phyloP scores from a whole-genome alignment of 306 rosid species.

The Trifolium dubium region DNA sequence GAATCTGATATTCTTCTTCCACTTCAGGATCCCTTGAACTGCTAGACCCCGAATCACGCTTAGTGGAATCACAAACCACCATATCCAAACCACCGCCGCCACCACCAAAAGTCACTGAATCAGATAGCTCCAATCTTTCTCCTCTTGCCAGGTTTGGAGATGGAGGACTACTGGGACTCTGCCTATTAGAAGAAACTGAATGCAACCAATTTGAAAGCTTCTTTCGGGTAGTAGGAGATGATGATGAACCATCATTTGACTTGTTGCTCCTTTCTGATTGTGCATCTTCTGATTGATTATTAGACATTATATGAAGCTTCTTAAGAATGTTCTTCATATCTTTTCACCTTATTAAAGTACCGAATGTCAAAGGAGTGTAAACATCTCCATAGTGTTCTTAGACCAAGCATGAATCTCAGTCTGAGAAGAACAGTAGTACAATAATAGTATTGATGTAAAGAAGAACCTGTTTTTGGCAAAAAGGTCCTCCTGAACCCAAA shows the following conservation, averaged over 20 bases:
- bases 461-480: conserved; percentile 43
- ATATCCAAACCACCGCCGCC: conserved; percentile 66
- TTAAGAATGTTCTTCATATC: conserved; percentile 92
- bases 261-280: conserved; percentile 64
- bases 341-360: conserved; percentile 39
- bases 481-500: conserved; percentile 39
- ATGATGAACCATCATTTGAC: conserved; percentile 57
- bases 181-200: conserved; percentile 72
- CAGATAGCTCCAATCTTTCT: conserved; percentile 63
- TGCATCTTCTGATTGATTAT: conserved; percentile 66
- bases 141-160: conserved; percentile 56
- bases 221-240: conserved; percentile 51
- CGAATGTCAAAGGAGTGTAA: conserved; percentile 61
- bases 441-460: background rate
- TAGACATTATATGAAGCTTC: conserved; percentile 90
- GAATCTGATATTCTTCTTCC: conserved; percentile 96
- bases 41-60: conserved; percentile 81
- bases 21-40: conserved; percentile 84
- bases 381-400: conserved; percentile 68
- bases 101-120: conserved; percentile 52
- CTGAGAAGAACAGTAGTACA: conserved; percentile 44
- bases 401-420: conserved; percentile 74
- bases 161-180: conserved; percentile 58
- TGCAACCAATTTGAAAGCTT: conserved; percentile 76
- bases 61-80: conserved; percentile 53